phyloP scores from a whole-genome alignment of 768 basidiomycete genomes.

The Tulasnella sp. region DNA sequence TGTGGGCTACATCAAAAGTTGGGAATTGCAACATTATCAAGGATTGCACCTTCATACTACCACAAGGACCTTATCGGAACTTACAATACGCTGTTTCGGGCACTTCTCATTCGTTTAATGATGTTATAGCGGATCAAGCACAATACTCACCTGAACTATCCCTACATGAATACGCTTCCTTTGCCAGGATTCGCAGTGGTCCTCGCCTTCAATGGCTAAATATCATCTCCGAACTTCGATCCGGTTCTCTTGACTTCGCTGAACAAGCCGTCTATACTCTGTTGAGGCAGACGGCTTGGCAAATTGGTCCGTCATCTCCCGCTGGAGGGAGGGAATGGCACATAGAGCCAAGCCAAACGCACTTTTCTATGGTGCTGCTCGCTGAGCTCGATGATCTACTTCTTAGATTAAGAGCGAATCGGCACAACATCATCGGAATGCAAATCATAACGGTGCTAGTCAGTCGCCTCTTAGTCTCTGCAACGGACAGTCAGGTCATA shows the following conservation, averaged over 20 bases:
- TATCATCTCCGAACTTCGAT: conserved; percentile 34
- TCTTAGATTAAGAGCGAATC: too few relatives aligned
- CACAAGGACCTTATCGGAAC: conserved; percentile 24
- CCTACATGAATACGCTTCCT: conserved; percentile 36
- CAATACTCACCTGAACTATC: conserved; percentile 31
- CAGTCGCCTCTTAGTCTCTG: too few relatives aligned
- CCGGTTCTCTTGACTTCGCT: conserved; percentile 30
- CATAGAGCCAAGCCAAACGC: too few relatives aligned
- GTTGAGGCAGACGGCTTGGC: conserved; percentile 33
- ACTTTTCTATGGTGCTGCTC: too few relatives aligned
- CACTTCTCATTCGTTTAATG: conserved; percentile 31
- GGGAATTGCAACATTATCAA: conserved; percentile 16
- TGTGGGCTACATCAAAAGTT: conserved; percentile 19
- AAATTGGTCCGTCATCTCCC: conserved; percentile 36
- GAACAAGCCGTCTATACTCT: conserved; percentile 32
- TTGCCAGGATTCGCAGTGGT: conserved; percentile 36
- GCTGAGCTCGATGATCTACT: too few relatives aligned
- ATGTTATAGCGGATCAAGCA: conserved; percentile 31
- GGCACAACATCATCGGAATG: too few relatives aligned
- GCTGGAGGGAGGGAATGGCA: too few relatives aligned
- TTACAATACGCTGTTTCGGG: conserved; percentile 28
- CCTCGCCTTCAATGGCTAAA: conserved; percentile 38
- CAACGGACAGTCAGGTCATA: conserved; percentile 5
- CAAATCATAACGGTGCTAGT: too few relatives aligned
- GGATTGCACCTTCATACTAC: conserved; percentile 27